These are phyloP conservation scores for Calycina herbarum DNA, from an alignment of 2,329 filamentous ascomycete species.

Conservation along the genomic window DNA sequence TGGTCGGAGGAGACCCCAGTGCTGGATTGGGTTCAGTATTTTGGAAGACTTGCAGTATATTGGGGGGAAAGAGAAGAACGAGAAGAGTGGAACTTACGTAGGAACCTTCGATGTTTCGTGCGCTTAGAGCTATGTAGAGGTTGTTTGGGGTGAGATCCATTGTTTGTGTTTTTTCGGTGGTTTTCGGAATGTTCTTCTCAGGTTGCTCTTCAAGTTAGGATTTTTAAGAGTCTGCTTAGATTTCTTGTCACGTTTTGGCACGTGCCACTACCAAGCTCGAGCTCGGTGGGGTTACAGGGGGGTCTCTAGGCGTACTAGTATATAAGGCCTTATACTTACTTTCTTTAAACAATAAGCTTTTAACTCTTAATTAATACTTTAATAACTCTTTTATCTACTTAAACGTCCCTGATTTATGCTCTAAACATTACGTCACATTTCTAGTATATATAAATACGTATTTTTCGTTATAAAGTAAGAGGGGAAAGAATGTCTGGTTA, in stretches of 20 bases:
- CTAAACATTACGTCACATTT: too few species aligned
- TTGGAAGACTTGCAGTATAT: background rate
- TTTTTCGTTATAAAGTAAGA: background rate
- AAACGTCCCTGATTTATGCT: too few species aligned
- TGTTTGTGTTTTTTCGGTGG: background rate
- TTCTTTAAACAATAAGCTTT: too few species aligned
- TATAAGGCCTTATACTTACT: too few species aligned
- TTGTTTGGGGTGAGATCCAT: constrained; percentile 11
- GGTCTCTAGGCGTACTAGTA: too few species aligned
- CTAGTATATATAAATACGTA: too few species aligned
- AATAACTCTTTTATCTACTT: too few species aligned
- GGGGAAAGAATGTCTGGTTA: background rate
- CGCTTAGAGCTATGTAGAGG: constrained; percentile 8
- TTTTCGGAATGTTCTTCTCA: background rate
- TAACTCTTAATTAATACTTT: too few species aligned
- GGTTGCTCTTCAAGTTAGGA: background rate
- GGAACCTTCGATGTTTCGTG: background rate
- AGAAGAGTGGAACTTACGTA: constrained; percentile 3
- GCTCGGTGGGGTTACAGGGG: too few species aligned
- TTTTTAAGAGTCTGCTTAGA: background rate
- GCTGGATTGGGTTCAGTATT: background rate
- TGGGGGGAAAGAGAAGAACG: background rate
- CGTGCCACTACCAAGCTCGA: too few species aligned
- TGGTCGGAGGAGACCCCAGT: constrained; percentile 1
- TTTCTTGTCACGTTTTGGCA: too few species aligned